Conservation (phyloP, 1,139 yeast genomes). For the Suhomyces maxii region DNA sequence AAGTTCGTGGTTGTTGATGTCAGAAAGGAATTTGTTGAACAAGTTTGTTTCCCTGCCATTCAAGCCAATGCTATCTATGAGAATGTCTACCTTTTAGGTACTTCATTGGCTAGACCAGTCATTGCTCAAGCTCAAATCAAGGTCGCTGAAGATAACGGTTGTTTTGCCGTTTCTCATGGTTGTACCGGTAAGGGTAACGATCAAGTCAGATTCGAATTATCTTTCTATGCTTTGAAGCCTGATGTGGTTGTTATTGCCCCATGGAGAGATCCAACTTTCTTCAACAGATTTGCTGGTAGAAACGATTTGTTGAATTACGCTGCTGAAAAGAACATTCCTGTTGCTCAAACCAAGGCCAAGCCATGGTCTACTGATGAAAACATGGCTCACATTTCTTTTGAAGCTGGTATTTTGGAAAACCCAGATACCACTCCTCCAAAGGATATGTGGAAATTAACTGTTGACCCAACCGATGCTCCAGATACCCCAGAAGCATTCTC, state of each 20-base stretch:
- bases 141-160: slow-evolving; percentile 95
- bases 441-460: slow-evolving; percentile 99
- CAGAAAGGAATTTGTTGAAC: slow-evolving; percentile 90
- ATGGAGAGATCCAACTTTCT: slow-evolving; percentile 96
- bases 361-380: slow-evolving; percentile 99
- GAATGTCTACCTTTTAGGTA: slow-evolving; percentile 92
- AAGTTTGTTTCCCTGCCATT: slow-evolving; percentile 92
- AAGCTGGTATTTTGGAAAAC: slow-evolving; percentile 98
- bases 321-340: slow-evolving; percentile 86
- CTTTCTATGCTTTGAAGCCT: slow-evolving; percentile 96
- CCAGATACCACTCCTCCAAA: slow-evolving; percentile 98
- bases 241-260: slow-evolving; percentile 97
- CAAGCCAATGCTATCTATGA: slow-evolving; percentile 97
- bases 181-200: slow-evolving; percentile 99
- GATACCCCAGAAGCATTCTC: slow-evolving; percentile 85
- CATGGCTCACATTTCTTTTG: slow-evolving; percentile 97
- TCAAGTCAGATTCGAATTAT: slow-evolving; percentile 95
- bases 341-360: slow-evolving; percentile 94
- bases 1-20: slow-evolving; percentile 93
- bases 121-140: slow-evolving; percentile 97
- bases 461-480: slow-evolving; percentile 95
- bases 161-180: slow-evolving; percentile 98
- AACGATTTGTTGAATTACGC: slow-evolving; percentile 93
- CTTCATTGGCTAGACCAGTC: slow-evolving; percentile 97
- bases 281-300: slow-evolving; percentile 97